Conservation (phyloP, 192 early-diverging fungal species). For the Backusella luteola region DNA sequence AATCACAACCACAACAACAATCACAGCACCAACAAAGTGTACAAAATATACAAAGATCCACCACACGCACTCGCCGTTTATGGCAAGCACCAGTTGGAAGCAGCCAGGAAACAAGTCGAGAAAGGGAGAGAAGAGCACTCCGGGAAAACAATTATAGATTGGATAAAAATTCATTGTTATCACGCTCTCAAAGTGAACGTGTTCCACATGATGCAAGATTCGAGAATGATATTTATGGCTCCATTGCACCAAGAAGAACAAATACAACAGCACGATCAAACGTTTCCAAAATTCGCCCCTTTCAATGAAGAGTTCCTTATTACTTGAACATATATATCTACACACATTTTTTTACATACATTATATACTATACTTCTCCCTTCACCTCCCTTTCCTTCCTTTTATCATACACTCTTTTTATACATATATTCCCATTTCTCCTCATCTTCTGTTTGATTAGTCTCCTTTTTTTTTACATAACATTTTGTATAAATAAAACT, state of each 20-base stretch:
- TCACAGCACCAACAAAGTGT: not conserved
- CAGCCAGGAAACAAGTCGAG: not conserved
- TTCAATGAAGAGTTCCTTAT: not conserved
- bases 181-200: slow-evolving; percentile 1
- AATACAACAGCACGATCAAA: not conserved
- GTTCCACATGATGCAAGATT: not conserved
- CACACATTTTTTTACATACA: not conserved
- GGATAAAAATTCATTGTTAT: not conserved
- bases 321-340: not conserved
- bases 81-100: not conserved
- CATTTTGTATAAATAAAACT: too few relatives aligned
- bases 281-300: not conserved
- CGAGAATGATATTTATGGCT: not conserved
- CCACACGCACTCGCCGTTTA: not conserved
- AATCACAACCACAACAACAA: not conserved
- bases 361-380: not conserved
- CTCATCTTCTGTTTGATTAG: too few relatives aligned
- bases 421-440: not conserved
- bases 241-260: slow-evolving; percentile 4
- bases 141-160: not conserved
- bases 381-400: not conserved
- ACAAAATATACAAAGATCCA: not conserved
- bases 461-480: too few relatives aligned
- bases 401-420: not conserved
- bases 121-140: not conserved